A percentile compares a stretch with the other conserved stretches of the same genome.
Conservation (phyloP, 2,329 filamentous ascomycete species). For the Cladosporium sp. region DNA sequence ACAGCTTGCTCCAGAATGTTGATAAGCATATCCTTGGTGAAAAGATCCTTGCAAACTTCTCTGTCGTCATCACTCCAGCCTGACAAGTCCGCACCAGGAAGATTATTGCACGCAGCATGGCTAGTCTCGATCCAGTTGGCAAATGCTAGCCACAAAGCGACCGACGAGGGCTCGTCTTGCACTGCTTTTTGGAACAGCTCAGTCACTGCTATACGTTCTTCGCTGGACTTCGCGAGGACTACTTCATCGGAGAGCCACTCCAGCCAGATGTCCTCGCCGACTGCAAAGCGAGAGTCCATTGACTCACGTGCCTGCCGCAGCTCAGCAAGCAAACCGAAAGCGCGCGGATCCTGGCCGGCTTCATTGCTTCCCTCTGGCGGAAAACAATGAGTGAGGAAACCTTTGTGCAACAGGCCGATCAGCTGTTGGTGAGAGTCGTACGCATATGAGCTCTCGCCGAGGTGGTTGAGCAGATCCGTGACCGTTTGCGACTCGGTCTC, state of each 20-base stretch:
- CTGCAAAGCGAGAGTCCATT: conserved; percentile 61
- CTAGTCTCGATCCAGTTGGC: conserved; percentile 74
- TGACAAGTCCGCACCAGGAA: conserved; percentile 43
- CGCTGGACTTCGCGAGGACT: conserved; percentile 56
- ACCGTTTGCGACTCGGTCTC: conserved; percentile 41
- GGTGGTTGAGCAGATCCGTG: conserved; percentile 39
- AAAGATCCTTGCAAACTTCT: conserved; percentile 64
- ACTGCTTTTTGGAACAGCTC: conserved; percentile 70
- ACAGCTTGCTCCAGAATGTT: conserved; percentile 69
- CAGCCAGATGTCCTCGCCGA: conserved; percentile 74
- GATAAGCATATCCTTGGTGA: conserved; percentile 63
- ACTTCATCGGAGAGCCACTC: conserved; percentile 72
- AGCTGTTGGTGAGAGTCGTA: conserved; percentile 47
- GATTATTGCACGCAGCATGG: conserved; percentile 59
- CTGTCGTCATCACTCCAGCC: conserved; percentile 63
- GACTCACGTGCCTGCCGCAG: conserved; percentile 50
- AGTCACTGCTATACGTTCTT: conserved; percentile 64
- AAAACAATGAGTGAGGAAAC: conserved; percentile 40
- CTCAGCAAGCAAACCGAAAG: conserved; percentile 43
- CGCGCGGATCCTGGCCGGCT: conserved; percentile 30
- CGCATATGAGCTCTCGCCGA: conserved; percentile 46
- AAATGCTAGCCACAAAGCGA: conserved; percentile 71
- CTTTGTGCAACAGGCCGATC: conserved; percentile 46
- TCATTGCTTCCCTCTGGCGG: conserved; percentile 18
- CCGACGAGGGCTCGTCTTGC: conserved; percentile 66